Conservation (phyloP, 495 filamentous ascomycete species). For the Aspergillus asperescens region DNA sequence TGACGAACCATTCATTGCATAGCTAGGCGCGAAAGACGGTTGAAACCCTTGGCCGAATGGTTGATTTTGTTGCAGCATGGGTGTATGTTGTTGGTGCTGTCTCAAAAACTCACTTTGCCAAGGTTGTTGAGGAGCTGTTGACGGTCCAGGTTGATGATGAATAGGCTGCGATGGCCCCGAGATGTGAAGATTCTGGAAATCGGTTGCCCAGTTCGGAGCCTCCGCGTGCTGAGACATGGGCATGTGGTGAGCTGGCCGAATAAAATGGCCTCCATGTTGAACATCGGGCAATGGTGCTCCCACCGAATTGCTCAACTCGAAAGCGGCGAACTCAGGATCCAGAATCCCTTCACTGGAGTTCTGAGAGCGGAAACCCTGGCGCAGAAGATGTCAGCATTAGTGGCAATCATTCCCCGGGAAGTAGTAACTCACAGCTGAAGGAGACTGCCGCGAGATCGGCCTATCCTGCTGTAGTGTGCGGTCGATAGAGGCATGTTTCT, state of each 20-base stretch:
- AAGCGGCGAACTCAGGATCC: conserved; percentile 67
- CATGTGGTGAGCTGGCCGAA: conserved; percentile 18
- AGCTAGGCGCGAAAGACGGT: conserved; percentile 27
- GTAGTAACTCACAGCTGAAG: conserved; percentile 54
- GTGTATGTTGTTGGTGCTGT: conserved; percentile 30
- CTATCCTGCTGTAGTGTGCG: conserved; percentile 83
- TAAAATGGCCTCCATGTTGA: conserved; percentile 30
- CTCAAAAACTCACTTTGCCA: conserved; percentile 55
- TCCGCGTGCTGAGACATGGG: conserved; percentile 15
- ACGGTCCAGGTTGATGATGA: conserved; percentile 30
- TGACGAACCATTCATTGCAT: conserved; percentile 22
- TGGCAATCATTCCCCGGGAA: not conserved
- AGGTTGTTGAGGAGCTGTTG: conserved; percentile 31
- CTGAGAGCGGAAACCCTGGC: conserved; percentile 59
- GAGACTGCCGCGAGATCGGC: conserved; percentile 47
- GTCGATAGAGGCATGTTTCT: conserved; percentile 74
- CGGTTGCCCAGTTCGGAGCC: conserved; percentile 40
- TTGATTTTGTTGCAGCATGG: conserved; percentile 22
- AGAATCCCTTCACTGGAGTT: conserved; percentile 50
- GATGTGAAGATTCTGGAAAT: conserved; percentile 47
- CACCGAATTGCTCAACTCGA: conserved; percentile 50
- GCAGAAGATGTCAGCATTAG: conserved; percentile 17
- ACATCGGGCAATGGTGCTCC: conserved; percentile 28
- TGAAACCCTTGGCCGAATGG: conserved; percentile 29
- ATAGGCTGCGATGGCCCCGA: conserved; percentile 32